Percentiles rank a stretch among this genome's conserved stretches.
Conservation (phyloP, 2,329 filamentous ascomycete genomes). For the Parafenestella ontariensis region DNA sequence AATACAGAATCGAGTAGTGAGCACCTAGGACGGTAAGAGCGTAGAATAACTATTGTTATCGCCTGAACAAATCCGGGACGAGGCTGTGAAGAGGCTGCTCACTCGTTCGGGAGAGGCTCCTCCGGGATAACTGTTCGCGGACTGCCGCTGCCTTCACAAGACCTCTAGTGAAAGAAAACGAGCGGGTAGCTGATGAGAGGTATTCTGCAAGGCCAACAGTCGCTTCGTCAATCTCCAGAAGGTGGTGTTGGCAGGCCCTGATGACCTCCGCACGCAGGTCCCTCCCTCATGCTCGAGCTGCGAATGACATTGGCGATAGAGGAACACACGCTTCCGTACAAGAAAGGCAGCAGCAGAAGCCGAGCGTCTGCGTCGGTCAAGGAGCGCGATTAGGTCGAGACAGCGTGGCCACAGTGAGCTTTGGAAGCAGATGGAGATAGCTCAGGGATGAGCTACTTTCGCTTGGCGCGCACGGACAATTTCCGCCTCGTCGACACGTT, state of each 20-base stretch:
- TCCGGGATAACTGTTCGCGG: not conserved
- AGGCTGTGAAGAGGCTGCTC: not conserved
- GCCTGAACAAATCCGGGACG: too few species aligned
- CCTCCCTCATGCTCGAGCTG: not conserved
- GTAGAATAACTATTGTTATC: too few species aligned
- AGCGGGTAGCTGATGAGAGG: not conserved
- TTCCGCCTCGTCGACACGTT: constrained; percentile 40
- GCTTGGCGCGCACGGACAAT: constrained; percentile 25
- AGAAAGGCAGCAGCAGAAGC: not conserved
- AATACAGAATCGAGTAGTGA: too few species aligned
- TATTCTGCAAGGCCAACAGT: not conserved
- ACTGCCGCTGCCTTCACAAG: not conserved
- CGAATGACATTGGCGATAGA: not conserved
- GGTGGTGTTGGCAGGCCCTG: not conserved
- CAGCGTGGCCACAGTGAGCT: constrained; percentile 32
- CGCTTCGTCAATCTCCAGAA: not conserved
- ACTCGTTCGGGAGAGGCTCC: not conserved
- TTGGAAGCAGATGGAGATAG: constrained; percentile 25
- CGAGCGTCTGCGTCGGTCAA: not conserved
- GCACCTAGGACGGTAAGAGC: too few species aligned
- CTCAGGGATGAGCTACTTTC: constrained; percentile 36
- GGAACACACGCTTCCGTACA: not conserved
- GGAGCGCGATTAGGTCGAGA: constrained; percentile 9
- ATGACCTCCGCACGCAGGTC: not conserved
- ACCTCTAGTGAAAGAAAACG: not conserved